Conservation (phyloP, 192 early-diverging fungal genomes). For the Funneliformis mosseae region DNA sequence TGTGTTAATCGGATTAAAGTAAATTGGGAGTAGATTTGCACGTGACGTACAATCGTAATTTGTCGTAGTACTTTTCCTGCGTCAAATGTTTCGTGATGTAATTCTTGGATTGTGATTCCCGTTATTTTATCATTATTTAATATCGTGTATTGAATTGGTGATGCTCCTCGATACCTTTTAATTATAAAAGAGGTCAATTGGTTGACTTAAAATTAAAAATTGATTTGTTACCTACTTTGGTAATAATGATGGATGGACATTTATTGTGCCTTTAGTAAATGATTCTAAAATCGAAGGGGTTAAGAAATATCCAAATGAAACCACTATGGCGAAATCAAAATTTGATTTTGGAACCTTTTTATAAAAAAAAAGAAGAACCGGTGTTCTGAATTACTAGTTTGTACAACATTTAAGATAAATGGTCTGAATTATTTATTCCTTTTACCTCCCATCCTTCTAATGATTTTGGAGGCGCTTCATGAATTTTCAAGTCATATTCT, state of each 20-base stretch:
- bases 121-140: slow-evolving; percentile 71
- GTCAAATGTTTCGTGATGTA: slow-evolving; percentile 80
- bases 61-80: slow-evolving; percentile 83
- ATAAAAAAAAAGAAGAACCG: neutral
- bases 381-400: neutral
- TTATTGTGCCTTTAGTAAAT: slow-evolving; percentile 74
- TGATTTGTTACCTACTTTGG: slow-evolving; percentile 65
- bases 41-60: slow-evolving; percentile 50
- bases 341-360: slow-evolving; percentile 20
- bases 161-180: slow-evolving; percentile 81
- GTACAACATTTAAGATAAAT: neutral
- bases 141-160: slow-evolving; percentile 87
- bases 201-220: too few relatives aligned
- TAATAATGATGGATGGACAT: slow-evolving; percentile 93
- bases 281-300: slow-evolving; percentile 67
- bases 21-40: too few relatives aligned
- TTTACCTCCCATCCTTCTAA: slow-evolving; percentile 56
- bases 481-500: slow-evolving; percentile 41
- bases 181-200: too few relatives aligned
- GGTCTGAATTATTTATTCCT: neutral
- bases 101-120: slow-evolving; percentile 86
- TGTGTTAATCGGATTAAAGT: too few relatives aligned
- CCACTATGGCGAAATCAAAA: slow-evolving; percentile 89
- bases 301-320: slow-evolving; percentile 92
- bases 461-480: slow-evolving; percentile 56